Conservation (phyloP, 148 eudicot species). For the Rhododendron ovatum region DNA sequence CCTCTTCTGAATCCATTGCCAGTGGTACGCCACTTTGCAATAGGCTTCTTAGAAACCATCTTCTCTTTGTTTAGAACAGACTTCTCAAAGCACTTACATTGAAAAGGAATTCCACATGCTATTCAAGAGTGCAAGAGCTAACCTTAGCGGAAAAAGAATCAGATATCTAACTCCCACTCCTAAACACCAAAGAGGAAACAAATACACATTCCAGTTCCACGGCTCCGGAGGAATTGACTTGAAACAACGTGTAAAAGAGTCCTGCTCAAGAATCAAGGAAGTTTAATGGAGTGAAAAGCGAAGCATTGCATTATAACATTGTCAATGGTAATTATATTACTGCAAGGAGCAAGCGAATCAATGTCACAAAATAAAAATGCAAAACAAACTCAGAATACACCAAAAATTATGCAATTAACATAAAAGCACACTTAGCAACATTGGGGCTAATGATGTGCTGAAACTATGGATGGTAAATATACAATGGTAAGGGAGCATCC, state of each 20-base stretch:
- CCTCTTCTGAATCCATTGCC: neutral
- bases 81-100: neutral
- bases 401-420: neutral
- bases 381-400: neutral
- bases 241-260: conserved; percentile 97
- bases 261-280: conserved; percentile 46
- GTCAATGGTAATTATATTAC: neutral
- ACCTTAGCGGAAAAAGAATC: conserved; percentile 84
- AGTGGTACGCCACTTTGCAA: neutral
- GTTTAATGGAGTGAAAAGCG: neutral
- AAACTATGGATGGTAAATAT: neutral
- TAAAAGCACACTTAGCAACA: neutral
- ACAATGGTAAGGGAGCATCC: neutral
- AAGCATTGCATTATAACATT: neutral
- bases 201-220: conserved; percentile 96
- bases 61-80: neutral
- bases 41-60: neutral
- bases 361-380: neutral
- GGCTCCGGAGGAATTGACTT: conserved; percentile 98
- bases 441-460: neutral
- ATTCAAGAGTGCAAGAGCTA: conserved; percentile 11
- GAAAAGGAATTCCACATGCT: neutral
- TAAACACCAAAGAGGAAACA: conserved; percentile 91
- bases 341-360: too few species aligned
- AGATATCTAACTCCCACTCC: conserved; percentile 84